Conservation (phyloP, 129 eudicot species). For the Ambrosia trifida region DNA sequence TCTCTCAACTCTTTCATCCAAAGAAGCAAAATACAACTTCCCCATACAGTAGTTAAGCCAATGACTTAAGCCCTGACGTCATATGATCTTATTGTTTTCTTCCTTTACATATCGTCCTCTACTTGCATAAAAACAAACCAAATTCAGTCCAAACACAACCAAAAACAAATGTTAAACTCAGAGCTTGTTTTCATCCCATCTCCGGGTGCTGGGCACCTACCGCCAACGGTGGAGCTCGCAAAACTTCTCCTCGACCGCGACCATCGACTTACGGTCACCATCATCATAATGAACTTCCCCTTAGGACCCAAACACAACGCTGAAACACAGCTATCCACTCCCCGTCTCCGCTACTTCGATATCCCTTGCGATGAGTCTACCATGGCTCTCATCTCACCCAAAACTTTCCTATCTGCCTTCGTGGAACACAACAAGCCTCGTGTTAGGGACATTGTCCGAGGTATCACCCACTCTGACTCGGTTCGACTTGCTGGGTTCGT, state of each 20-base stretch:
- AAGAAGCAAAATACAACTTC: no score
- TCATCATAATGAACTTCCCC: slow-evolving; percentile 12
- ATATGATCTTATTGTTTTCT: not conserved
- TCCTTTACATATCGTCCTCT: not conserved
- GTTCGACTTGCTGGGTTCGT: not conserved
- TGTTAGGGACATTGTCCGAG: not conserved
- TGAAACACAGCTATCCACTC: not conserved
- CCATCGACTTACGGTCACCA: not conserved
- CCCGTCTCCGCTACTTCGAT: not conserved
- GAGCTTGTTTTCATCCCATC: slow-evolving; percentile 19
- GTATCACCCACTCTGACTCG: not conserved
- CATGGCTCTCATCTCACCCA: not conserved
- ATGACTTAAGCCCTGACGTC: slow-evolving; percentile 4
- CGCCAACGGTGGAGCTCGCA: slow-evolving; percentile 14
- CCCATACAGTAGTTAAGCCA: not conserved
- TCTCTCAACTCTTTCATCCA: no score
- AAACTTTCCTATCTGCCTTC: not conserved
- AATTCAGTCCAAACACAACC: not conserved
- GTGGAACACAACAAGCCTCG: slow-evolving; percentile 12
- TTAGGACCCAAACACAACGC: not conserved
- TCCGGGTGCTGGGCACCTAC: slow-evolving; percentile 12
- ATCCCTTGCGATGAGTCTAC: slow-evolving; percentile 1
- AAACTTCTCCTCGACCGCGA: slow-evolving; percentile 6
- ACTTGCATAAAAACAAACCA: not conserved
- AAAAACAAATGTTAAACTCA: not conserved